A percentile compares a stretch with the other conserved stretches of the same genome.
phyloP scores from a whole-genome alignment of 345 rosid genomes.

The Boechera retrofracta region DNA sequence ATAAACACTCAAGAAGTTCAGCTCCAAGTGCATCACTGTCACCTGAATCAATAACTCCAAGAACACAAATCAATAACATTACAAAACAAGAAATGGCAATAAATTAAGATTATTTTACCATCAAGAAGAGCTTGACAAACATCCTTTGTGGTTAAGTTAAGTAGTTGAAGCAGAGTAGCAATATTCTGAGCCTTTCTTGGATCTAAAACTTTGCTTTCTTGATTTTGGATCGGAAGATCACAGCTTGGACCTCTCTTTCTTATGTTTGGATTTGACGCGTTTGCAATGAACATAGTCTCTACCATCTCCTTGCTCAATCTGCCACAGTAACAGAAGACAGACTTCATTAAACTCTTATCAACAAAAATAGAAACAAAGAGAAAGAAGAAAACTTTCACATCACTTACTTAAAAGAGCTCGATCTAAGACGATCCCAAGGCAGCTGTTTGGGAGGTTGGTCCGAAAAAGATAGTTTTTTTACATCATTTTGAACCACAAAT shows the following conservation, averaged over 20 bases:
- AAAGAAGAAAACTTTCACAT: not conserved
- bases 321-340: conserved; percentile 42
- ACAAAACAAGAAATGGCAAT: not conserved
- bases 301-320: conserved; percentile 95
- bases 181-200: conserved; percentile 90
- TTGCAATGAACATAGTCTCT: conserved; percentile 76
- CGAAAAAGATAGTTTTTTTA: conserved; percentile 9
- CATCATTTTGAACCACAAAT: conserved; percentile 54
- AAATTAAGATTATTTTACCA: conserved; percentile 50
- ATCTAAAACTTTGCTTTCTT: conserved; percentile 72
- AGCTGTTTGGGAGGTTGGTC: conserved; percentile 56
- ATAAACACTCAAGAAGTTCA: conserved; percentile 81
- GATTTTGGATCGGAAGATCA: conserved; percentile 55
- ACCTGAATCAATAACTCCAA: conserved; percentile 51
- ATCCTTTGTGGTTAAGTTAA: conserved; percentile 82
- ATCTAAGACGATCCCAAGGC: conserved; percentile 79
- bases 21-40: conserved; percentile 77
- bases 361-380: not conserved
- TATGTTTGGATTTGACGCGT: conserved; percentile 56
- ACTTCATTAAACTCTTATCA: conserved; percentile 17
- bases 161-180: conserved; percentile 78
- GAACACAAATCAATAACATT: not conserved
- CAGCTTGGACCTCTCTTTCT: conserved; percentile 56
- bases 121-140: conserved; percentile 89
- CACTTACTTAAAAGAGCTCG: conserved; percentile 82